Conservation (phyloP, 306 rosid genomes). For the Fagus crenata region DNA sequence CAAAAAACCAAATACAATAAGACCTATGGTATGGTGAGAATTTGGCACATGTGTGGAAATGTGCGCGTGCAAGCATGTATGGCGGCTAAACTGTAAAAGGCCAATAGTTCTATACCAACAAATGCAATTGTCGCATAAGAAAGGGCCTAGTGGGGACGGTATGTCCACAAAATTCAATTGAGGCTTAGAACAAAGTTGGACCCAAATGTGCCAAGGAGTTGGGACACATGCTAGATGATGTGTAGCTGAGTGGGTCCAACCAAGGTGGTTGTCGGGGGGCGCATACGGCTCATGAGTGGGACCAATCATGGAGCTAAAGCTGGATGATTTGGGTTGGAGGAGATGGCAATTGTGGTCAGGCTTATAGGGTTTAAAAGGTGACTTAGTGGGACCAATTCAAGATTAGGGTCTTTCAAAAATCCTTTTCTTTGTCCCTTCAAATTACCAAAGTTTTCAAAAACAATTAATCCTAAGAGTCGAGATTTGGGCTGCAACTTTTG, state of each 20-base stretch:
- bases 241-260: conserved; percentile 51
- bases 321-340: conserved; percentile 36
- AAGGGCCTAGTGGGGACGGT: conserved; percentile 55
- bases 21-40: conserved; percentile 32
- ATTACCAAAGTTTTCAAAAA: background rate
- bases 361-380: conserved; percentile 19
- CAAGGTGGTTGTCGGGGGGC: conserved; percentile 72
- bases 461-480: conserved; percentile 16
- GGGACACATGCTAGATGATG: conserved; percentile 74
- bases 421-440: conserved; percentile 16
- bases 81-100: conserved; percentile 53
- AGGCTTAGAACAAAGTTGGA: conserved; percentile 42
- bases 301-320: conserved; percentile 60
- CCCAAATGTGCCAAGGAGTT: conserved; percentile 55
- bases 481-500: conserved; percentile 35
- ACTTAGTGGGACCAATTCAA: conserved; percentile 27
- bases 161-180: conserved; percentile 46
- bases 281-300: conserved; percentile 55
- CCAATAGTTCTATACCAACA: conserved; percentile 37
- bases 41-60: conserved; percentile 39
- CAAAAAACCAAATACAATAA: conserved; percentile 29
- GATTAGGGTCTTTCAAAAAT: conserved; percentile 15
- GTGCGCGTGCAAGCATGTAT: conserved; percentile 64
- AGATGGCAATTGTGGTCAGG: conserved; percentile 22
- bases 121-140: conserved; percentile 47